A percentile compares a stretch with the other conserved stretches of the same genome.
Conservation (phyloP, 228 moss, liverwort and hornwort genomes). For the Sphagnum fallax region DNA sequence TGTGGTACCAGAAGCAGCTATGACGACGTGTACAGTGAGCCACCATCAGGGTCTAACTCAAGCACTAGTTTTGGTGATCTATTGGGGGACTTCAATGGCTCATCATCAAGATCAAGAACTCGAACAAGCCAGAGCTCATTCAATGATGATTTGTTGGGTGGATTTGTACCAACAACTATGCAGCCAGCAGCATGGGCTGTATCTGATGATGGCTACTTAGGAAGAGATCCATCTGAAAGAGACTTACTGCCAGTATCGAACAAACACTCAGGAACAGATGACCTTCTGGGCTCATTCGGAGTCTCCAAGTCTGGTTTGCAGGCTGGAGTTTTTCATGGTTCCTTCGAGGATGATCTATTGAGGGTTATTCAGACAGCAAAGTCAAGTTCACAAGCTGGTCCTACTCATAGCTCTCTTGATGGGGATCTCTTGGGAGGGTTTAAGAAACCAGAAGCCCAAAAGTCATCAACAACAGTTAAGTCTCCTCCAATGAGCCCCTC, state of each 20-base stretch:
- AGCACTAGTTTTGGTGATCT: slow-evolving; percentile 42
- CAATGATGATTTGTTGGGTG: slow-evolving; percentile 36
- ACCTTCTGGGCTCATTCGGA: slow-evolving; percentile 27
- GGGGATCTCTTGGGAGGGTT: slow-evolving; percentile 50
- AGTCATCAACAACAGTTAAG: slow-evolving; percentile 24
- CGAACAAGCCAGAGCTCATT: slow-evolving; percentile 14
- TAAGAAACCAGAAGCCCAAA: slow-evolving; percentile 13
- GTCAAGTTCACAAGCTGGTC: slow-evolving; percentile 3
- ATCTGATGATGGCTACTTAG: slow-evolving; percentile 16
- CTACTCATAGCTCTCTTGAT: slow-evolving; percentile 14
- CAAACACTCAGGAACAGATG: slow-evolving; percentile 21
- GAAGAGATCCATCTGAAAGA: slow-evolving; percentile 24
- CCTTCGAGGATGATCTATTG: slow-evolving; percentile 31
- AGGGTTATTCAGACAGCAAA: slow-evolving; percentile 2
- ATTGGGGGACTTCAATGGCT: slow-evolving; percentile 28
- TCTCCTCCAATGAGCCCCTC: slow-evolving; percentile 47
- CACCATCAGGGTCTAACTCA: slow-evolving; percentile 13
- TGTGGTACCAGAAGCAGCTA: slow-evolving; percentile 23
- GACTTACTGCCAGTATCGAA: slow-evolving; percentile 15
- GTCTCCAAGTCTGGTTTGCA: slow-evolving; percentile 17
- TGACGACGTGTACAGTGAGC: slow-evolving; percentile 40
- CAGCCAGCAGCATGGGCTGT: slow-evolving; percentile 17
- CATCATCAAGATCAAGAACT: slow-evolving; percentile 18
- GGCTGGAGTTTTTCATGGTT: slow-evolving; percentile 23
- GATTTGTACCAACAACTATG: slow-evolving; percentile 15